Evolutionary conservation across 78 protist genomes (phyloP).

Genomic region (Planoprotostelium fungivorum): DNA sequence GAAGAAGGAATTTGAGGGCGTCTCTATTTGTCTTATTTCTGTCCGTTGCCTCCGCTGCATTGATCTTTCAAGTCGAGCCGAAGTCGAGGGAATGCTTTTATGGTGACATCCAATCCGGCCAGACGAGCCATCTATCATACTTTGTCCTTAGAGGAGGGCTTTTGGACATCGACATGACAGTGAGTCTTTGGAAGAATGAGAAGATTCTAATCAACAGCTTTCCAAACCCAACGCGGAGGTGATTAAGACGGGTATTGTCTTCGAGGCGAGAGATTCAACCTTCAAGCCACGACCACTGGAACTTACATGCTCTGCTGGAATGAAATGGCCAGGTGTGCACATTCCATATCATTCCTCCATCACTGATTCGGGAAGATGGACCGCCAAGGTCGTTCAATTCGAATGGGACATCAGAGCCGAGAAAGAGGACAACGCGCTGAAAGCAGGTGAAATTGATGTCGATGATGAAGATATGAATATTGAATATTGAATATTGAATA

Average conservation of each 20-base stretch:
- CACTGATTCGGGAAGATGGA: conserved; percentile 28
- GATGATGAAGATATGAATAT: not conserved
- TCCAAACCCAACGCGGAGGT: conserved; percentile 43
- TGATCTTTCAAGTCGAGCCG: conserved; percentile 57
- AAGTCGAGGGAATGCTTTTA: conserved; percentile 52
- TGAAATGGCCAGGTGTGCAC: conserved; percentile 71
- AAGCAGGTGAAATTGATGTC: not conserved
- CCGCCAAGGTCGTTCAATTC: conserved; percentile 77
- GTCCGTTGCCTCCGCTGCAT: not conserved
- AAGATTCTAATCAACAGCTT: too few species aligned
- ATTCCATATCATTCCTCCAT: too few species aligned
- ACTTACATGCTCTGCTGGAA: conserved; percentile 78
- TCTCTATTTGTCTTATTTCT: too few species aligned
- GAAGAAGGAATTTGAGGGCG: too few species aligned
- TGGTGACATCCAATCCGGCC: conserved; percentile 19
- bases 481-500: too few species aligned
- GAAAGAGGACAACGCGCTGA: conserved; percentile 8
- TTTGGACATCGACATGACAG: conserved; percentile 53
- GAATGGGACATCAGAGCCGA: too few species aligned
- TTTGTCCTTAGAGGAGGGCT: conserved; percentile 64
- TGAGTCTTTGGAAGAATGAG: conserved; percentile 6
- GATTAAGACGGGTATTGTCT: conserved; percentile 29
- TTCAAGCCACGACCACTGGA: conserved; percentile 31
- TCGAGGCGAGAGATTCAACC: conserved; percentile 20
- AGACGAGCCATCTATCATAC: conserved; percentile 25